phyloP scores from a whole-genome alignment of 805 yeast genomes.

The Starmerella bombicola region DNA sequence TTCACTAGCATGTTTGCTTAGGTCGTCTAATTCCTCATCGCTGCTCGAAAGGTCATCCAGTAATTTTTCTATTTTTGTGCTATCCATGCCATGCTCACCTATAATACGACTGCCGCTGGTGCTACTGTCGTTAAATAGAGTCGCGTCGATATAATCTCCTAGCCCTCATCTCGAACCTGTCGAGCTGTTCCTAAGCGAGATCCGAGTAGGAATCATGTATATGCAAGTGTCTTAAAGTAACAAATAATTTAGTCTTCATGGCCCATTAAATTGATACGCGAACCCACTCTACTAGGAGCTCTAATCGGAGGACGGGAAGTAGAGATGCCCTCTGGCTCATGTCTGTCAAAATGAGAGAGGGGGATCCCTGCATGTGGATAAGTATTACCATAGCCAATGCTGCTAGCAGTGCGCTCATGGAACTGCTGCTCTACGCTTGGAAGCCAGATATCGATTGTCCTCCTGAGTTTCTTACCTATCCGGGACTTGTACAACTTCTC shows the following conservation, averaged over 20 bases:
- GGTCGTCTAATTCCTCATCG: slow-evolving; percentile 1
- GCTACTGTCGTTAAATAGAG: too few species aligned
- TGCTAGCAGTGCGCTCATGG: slow-evolving; percentile 7
- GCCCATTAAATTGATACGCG: slow-evolving; percentile 17
- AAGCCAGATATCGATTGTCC: not conserved
- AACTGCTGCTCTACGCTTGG: slow-evolving; percentile 4
- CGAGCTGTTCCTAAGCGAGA: too few species aligned
- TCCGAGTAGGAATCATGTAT: too few species aligned
- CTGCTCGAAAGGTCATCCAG: not conserved
- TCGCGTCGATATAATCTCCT: too few species aligned
- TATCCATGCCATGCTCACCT: not conserved
- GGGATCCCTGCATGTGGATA: slow-evolving; percentile 20
- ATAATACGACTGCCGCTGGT: too few species aligned
- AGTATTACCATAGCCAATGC: slow-evolving; percentile 17
- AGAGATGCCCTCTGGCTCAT: slow-evolving; percentile 4
- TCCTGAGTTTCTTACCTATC: slow-evolving; percentile 1
- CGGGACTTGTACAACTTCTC: not conserved
- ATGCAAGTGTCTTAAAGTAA: too few species aligned
- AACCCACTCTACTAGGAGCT: slow-evolving; percentile 20
- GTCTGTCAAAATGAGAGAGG: slow-evolving; percentile 3
- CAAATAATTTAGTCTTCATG: not conserved
- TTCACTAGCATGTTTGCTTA: not conserved
- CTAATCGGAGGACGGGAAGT: slow-evolving; percentile 11
- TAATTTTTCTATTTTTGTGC: not conserved
- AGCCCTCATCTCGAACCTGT: too few species aligned